These are phyloP conservation scores for Backusella morwellensis DNA, from an alignment of 192 early-diverging fungal genomes.

Conservation along the genomic window DNA sequence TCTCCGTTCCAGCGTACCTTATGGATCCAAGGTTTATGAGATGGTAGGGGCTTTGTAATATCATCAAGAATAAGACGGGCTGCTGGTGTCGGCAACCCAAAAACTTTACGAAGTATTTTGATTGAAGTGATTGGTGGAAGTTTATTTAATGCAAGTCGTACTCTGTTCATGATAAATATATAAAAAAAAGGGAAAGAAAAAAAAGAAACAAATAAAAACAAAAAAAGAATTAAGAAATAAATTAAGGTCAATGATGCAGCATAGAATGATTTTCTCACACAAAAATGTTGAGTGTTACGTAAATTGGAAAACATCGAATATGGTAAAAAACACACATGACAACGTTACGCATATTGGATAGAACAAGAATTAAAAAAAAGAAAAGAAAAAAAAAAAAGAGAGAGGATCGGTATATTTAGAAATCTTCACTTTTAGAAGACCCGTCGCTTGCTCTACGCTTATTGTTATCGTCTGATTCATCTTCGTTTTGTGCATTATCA, in stretches of 20 bases:
- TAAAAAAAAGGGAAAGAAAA: background rate
- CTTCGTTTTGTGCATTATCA: background rate
- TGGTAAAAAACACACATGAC: background rate
- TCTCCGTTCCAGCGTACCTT: constrained; percentile 31
- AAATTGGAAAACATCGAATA: background rate
- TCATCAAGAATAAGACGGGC: constrained; percentile 34
- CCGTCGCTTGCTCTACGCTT: background rate
- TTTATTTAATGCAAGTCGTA: constrained; percentile 28
- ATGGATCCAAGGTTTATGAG: constrained; percentile 31
- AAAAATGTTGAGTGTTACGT: background rate
- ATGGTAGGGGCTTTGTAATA: constrained; percentile 28
- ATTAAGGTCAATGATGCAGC: background rate
- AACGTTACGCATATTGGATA: background rate
- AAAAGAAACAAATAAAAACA: background rate
- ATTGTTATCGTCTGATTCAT: background rate
- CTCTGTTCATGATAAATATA: constrained; percentile 18
- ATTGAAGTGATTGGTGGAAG: constrained; percentile 33
- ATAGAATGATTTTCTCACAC: background rate
- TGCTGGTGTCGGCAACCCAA: constrained; percentile 32
- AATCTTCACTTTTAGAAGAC: background rate
- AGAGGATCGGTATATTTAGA: background rate
- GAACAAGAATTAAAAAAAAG: background rate
- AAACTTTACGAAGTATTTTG: constrained; percentile 29
- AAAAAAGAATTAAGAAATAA: background rate
- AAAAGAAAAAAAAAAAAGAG: background rate